phyloP scores from a whole-genome alignment of 768 basidiomycete species.

The Strobilomyces confusus region DNA sequence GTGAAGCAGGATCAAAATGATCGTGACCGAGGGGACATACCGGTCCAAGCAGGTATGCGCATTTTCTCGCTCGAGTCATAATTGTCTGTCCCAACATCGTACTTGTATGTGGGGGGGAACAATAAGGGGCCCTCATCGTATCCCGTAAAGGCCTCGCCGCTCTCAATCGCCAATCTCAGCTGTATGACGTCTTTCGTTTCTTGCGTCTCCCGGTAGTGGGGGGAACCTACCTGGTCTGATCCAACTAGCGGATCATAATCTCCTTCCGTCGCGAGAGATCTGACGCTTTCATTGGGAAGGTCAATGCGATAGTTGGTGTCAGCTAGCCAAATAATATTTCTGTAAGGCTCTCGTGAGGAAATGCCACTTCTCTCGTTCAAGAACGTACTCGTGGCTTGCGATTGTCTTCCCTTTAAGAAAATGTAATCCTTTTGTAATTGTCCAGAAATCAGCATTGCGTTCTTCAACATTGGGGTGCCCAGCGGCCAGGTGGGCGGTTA shows the following conservation, averaged over 20 bases:
- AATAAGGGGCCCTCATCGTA: conserved; percentile 87
- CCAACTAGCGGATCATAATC: conserved; percentile 72
- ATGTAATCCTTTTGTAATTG: conserved; percentile 78
- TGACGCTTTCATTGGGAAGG: conserved; percentile 76
- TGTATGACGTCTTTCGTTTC: conserved; percentile 27
- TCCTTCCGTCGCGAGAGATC: conserved; percentile 57
- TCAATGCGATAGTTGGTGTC: conserved; percentile 96
- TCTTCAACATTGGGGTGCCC: conserved; percentile 89
- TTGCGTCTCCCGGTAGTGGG: neutral
- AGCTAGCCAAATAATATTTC: conserved; percentile 90
- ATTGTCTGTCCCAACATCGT: conserved; percentile 72
- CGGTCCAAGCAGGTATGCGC: conserved; percentile 97
- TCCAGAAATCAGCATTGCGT: conserved; percentile 87
- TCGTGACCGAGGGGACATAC: conserved; percentile 38
- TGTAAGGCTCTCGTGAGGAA: conserved; percentile 31
- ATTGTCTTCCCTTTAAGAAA: conserved; percentile 91
- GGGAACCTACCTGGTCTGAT: conserved; percentile 73
- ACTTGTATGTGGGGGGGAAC: conserved; percentile 96
- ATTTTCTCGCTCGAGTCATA: conserved; percentile 97
- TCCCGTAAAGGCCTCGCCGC: conserved; percentile 69
- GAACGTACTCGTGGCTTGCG: conserved; percentile 79
- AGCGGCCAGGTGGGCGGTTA: conserved; percentile 96
- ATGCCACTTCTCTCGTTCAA: neutral
- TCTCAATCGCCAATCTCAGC: conserved; percentile 71
- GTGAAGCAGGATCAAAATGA: conserved; percentile 2